These are phyloP conservation scores for Pichia sp. DNA, from an alignment of 1,139 yeast species.

Conservation along the genomic window DNA sequence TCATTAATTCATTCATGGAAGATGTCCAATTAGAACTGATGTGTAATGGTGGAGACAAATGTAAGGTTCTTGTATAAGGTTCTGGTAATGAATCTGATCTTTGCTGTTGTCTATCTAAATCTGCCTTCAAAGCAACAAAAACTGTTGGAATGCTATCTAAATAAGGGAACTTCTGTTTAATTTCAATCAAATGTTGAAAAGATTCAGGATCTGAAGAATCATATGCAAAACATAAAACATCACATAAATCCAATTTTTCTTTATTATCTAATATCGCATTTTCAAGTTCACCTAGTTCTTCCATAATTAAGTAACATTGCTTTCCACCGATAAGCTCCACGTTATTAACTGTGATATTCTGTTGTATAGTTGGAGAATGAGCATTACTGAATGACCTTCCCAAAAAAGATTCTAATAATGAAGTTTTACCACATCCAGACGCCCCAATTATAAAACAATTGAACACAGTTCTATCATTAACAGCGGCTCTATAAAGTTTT, in stretches of 20 bases:
- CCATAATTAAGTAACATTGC: conserved; percentile 84
- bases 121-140: conserved; percentile 90
- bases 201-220: conserved; percentile 96
- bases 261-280: conserved; percentile 72
- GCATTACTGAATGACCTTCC: conserved; percentile 64
- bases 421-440: conserved; percentile 77
- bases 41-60: conserved; percentile 74
- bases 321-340: conserved; percentile 94
- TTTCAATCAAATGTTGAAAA: conserved; percentile 71
- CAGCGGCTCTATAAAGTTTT: conserved; percentile 56
- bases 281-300: conserved; percentile 84
- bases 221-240: conserved; percentile 80
- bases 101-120: conserved; percentile 90
- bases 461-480: conserved; percentile 81
- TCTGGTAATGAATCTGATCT: conserved; percentile 83
- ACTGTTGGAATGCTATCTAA: conserved; percentile 73
- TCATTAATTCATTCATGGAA: conserved; percentile 76
- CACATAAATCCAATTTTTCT: conserved; percentile 74
- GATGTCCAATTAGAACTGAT: conserved; percentile 87
- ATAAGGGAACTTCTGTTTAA: conserved; percentile 51
- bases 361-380: conserved; percentile 77
- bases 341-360: conserved; percentile 80
- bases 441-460: conserved; percentile 86
- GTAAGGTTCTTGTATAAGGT: conserved; percentile 62
- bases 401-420: conserved; percentile 73